These are phyloP conservation scores for Tulasnella sp. DNA, from an alignment of 768 basidiomycete genomes.

Conservation along the genomic window DNA sequence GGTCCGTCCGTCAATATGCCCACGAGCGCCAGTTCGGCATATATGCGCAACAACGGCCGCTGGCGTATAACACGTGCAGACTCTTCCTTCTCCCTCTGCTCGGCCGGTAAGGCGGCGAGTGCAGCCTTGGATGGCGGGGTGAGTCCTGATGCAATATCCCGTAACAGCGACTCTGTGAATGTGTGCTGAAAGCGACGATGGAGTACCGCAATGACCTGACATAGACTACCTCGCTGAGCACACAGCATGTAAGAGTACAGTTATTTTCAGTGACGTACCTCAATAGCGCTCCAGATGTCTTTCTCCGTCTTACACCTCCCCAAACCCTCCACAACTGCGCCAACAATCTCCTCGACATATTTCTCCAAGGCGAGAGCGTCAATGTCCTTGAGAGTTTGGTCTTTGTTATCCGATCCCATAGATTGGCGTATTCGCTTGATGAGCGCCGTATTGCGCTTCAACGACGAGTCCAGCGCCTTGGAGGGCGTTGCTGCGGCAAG, in stretches of 20 bases:
- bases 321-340: conserved; percentile 77
- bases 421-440: conserved; percentile 89
- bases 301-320: conserved; percentile 82
- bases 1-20: conserved; percentile 68
- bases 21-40: conserved; percentile 81
- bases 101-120: conserved; percentile 51
- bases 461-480: conserved; percentile 75
- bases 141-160: conserved; percentile 38
- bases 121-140: conserved; percentile 32
- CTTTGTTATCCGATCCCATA: conserved; percentile 67
- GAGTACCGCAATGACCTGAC: conserved; percentile 73
- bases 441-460: conserved; percentile 91
- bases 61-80: conserved; percentile 64
- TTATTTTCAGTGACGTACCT: conserved; percentile 41
- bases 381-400: conserved; percentile 86
- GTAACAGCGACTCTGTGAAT: conserved; percentile 64
- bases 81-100: conserved; percentile 92
- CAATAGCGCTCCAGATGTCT: conserved; percentile 84
- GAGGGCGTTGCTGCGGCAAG: conserved; percentile 41
- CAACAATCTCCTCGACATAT: conserved; percentile 89
- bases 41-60: conserved; percentile 74
- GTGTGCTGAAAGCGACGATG: conserved; percentile 75
- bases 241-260: not conserved
- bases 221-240: not conserved
- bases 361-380: conserved; percentile 85